Percentiles rank a stretch among this genome's conserved stretches.
Evolutionary conservation across 805 yeast genomes (phyloP).

Genomic region (Spathaspora passalidarum): DNA sequence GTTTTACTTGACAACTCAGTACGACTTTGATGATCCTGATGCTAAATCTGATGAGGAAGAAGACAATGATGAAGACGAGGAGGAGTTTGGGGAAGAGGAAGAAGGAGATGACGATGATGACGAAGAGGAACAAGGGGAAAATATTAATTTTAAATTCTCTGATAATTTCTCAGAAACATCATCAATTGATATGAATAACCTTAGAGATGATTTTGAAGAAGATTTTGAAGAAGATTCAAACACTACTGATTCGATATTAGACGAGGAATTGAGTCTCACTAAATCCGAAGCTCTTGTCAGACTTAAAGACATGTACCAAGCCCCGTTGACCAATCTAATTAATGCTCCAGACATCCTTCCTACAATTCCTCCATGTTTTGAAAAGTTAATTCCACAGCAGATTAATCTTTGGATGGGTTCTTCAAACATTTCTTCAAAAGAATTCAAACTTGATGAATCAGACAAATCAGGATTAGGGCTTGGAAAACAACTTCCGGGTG

Average conservation of each 20-base stretch:
- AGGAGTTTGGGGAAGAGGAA: constrained; percentile 7
- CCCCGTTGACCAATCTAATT: constrained; percentile 50
- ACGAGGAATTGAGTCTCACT: constrained; percentile 14
- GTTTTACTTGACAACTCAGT: constrained; percentile 69
- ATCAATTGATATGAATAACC: constrained; percentile 20
- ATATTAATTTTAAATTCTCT: constrained; percentile 5
- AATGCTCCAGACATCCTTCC: constrained; percentile 23
- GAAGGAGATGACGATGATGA: constrained; percentile 15
- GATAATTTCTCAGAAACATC: constrained; percentile 22
- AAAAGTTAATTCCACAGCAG: constrained; percentile 58
- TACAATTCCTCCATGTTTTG: constrained; percentile 40
- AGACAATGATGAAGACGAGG: constrained; percentile 14
- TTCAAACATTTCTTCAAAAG: background rate
- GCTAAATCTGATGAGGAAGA: constrained; percentile 12
- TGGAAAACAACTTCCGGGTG: constrained; percentile 56
- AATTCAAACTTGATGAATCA: constrained; percentile 9
- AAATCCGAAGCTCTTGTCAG: constrained; percentile 24
- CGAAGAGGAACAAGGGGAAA: constrained; percentile 17
- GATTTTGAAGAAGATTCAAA: constrained; percentile 14
- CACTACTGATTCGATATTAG: constrained; percentile 8
- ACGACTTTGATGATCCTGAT: constrained; percentile 42
- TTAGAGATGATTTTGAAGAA: constrained; percentile 52
- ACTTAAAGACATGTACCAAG: constrained; percentile 52
- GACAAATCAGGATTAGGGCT: constrained; percentile 18
- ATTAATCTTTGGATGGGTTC: constrained; percentile 74